Conservation (phyloP, 2,329 filamentous ascomycete species). For the Lachnum nothofagi region DNA sequence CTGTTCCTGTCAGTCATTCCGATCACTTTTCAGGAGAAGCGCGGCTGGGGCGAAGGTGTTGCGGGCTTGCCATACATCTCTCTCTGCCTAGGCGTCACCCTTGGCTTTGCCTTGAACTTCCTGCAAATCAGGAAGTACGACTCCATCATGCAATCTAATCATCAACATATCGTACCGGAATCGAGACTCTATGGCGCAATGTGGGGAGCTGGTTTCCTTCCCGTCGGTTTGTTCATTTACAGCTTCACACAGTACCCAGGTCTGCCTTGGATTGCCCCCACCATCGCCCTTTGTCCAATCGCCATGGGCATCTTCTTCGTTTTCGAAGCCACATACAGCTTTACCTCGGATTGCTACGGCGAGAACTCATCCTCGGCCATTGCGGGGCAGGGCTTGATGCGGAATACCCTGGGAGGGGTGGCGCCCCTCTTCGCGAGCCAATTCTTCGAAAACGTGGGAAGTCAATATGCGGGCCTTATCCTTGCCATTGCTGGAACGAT, state of each 20-base stretch:
- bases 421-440: constrained; percentile 73
- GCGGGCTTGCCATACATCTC: constrained; percentile 57
- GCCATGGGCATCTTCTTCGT: constrained; percentile 74
- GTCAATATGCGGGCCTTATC: constrained; percentile 64
- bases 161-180: constrained; percentile 51
- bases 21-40: constrained; percentile 66
- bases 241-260: constrained; percentile 54
- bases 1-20: constrained; percentile 76
- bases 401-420: constrained; percentile 72
- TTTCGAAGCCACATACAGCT: constrained; percentile 84
- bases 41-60: constrained; percentile 57
- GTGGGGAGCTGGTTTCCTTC: constrained; percentile 66
- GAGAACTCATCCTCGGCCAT: constrained; percentile 77
- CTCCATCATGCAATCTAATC: constrained; percentile 27
- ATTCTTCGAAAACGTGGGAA: constrained; percentile 68
- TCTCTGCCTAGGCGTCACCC: constrained; percentile 35
- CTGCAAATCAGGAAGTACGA: constrained; percentile 41
- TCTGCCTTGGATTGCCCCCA: constrained; percentile 58
- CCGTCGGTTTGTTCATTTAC: constrained; percentile 68
- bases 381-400: constrained; percentile 76
- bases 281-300: constrained; percentile 55
- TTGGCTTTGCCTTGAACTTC: constrained; percentile 42
- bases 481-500: constrained; percentile 51
- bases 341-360: constrained; percentile 80
- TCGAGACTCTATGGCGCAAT: constrained; percentile 77